Conservation (phyloP, 2,329 filamentous ascomycete species). For the Podosphaera leucotricha region DNA sequence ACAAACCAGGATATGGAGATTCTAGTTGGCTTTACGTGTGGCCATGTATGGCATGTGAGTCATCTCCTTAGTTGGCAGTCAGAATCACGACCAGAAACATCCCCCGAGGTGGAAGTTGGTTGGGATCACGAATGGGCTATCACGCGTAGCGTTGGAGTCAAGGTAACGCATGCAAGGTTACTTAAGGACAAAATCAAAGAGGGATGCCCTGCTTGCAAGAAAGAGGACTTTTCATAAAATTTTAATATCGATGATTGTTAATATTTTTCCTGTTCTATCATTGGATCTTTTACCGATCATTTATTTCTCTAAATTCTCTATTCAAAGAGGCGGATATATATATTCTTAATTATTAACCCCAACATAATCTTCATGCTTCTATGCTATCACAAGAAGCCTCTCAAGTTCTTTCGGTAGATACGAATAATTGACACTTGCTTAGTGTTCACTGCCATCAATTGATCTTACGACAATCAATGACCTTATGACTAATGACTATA, state of each 20-base stretch:
- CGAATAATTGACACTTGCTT: no score
- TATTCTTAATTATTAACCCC: no score
- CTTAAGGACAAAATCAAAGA: conserved; percentile 44
- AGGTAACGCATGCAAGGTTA: conserved; percentile 67
- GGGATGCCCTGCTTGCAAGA: conserved; percentile 36
- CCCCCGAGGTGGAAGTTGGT: conserved; percentile 20
- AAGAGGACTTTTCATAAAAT: not conserved
- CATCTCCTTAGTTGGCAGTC: conserved; percentile 34
- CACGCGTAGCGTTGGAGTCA: conserved; percentile 51
- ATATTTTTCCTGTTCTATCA: not conserved
- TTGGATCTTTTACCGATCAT: not conserved
- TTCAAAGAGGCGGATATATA: not conserved
- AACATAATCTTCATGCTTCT: no score
- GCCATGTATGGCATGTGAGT: conserved; percentile 56
- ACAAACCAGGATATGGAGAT: conserved; percentile 42
- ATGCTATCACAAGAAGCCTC: no score
- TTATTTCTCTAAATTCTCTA: not conserved
- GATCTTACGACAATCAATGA: no score
- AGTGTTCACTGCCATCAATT: no score
- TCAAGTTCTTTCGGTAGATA: no score
- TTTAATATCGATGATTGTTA: not conserved
- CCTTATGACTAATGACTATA: no score
- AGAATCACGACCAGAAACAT: conserved; percentile 16
- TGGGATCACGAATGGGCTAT: conserved; percentile 20
- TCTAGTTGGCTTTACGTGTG: conserved; percentile 58